phyloP scores from a whole-genome alignment of 83 land plant species.

The Picea engelmannii region DNA sequence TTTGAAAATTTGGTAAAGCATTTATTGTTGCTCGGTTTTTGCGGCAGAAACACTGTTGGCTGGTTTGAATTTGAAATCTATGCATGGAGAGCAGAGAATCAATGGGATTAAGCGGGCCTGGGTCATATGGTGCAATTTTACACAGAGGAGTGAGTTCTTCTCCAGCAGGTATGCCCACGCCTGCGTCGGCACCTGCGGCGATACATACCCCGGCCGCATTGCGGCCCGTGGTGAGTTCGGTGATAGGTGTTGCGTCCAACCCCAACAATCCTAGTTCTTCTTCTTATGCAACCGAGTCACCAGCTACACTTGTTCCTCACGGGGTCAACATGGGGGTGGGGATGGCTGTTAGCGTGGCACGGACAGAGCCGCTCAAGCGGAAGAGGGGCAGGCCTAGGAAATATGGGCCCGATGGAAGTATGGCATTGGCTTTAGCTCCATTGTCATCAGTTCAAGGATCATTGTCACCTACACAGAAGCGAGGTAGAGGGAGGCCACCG shows the following conservation, averaged over 20 bases:
- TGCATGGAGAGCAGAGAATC: conserved; percentile 62
- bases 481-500: conserved; percentile 74
- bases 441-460: conserved; percentile 22
- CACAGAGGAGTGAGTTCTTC: conserved; percentile 38
- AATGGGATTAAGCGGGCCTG: conserved; percentile 42
- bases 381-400: conserved; percentile 67
- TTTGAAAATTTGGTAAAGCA: background rate
- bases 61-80: conserved; percentile 15
- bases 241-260: conserved; percentile 19
- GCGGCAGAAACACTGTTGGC: background rate
- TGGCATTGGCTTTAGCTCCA: conserved; percentile 48
- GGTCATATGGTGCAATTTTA: conserved; percentile 28
- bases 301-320: conserved; percentile 20
- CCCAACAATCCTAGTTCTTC: conserved; percentile 7
- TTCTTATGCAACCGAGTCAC: conserved; percentile 24
- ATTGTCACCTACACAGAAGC: conserved; percentile 26
- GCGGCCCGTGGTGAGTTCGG: conserved; percentile 20
- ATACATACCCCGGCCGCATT: conserved; percentile 13
- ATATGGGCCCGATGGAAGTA: conserved; percentile 52
- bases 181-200: conserved; percentile 21
- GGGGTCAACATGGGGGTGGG: conserved; percentile 27
- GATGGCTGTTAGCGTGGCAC: background rate
- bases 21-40: background rate
- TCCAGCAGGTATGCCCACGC: conserved; percentile 18
- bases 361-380: conserved; percentile 41